Conservation (phyloP, 2,329 filamentous ascomycete genomes). For the Bisporella sp. region DNA sequence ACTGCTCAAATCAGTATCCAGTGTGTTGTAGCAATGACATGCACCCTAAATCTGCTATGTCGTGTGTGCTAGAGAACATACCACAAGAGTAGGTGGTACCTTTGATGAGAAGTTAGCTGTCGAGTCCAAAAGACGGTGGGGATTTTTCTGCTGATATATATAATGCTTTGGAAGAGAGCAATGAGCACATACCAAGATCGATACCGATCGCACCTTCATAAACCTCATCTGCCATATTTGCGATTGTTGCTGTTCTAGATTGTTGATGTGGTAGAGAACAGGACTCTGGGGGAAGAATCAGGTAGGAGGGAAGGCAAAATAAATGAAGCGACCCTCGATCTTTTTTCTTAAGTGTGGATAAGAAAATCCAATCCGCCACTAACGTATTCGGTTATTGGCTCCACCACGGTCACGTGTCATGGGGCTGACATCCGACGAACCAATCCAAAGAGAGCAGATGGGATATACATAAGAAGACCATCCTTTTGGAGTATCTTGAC, state of each 20-base stretch:
- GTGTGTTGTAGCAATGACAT: not conserved
- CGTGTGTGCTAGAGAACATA: constrained; percentile 12
- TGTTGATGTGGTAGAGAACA: constrained; percentile 12
- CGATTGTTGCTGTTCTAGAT: constrained; percentile 6
- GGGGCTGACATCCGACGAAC: too few species aligned
- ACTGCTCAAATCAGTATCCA: constrained; percentile 39
- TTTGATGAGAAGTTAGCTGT: constrained; percentile 34
- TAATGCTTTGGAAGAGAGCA: not conserved
- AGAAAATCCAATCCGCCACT: too few species aligned
- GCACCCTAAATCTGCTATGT: not conserved
- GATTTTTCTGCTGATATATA: not conserved
- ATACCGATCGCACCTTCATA: constrained; percentile 99
- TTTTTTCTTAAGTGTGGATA: too few species aligned
- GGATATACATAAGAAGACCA: too few species aligned
- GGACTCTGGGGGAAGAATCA: not conserved
- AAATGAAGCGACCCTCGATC: too few species aligned
- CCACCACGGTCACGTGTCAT: too few species aligned
- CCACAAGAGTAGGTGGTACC: constrained; percentile 97
- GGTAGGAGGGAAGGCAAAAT: not conserved
- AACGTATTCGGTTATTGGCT: too few species aligned
- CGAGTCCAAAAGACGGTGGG: not conserved
- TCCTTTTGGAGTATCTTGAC: too few species aligned
- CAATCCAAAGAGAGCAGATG: too few species aligned
- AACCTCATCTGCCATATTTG: constrained; percentile 90
- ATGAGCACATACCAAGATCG: constrained; percentile 75